A percentile compares a stretch with the other conserved stretches of the same genome.
Evolutionary conservation across 345 rosid species (phyloP).

Genomic region (Salix suchowensis): DNA sequence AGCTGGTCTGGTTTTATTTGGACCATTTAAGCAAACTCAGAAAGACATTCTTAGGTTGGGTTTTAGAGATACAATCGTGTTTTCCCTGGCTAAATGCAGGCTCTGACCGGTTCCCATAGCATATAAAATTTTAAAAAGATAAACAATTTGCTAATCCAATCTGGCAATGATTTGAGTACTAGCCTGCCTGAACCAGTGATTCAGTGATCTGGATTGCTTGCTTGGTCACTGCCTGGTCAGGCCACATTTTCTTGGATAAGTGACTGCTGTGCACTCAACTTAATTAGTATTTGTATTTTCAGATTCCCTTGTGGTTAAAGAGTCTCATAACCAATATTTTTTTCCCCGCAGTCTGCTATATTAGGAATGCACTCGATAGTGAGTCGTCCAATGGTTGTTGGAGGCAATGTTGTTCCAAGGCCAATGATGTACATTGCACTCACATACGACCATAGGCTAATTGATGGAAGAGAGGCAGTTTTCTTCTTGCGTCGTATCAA

Average conservation of each 20-base stretch:
- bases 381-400: slow-evolving; percentile 78
- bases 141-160: neutral
- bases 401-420: slow-evolving; percentile 52
- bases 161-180: neutral
- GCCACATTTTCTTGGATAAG: neutral
- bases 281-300: neutral
- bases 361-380: slow-evolving; percentile 84
- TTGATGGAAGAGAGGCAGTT: slow-evolving; percentile 89
- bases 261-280: neutral
- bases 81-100: neutral
- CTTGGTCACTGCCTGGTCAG: neutral
- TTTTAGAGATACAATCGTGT: neutral
- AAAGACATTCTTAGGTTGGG: too few relatives aligned
- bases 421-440: slow-evolving; percentile 87
- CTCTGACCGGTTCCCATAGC: neutral
- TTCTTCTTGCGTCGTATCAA: slow-evolving; percentile 78
- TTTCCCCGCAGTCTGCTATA: slow-evolving; percentile 59
- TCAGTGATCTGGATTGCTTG: neutral
- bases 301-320: neutral
- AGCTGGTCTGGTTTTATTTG: neutral
- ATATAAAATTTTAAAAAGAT: too few relatives aligned
- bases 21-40: neutral
- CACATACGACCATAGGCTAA: slow-evolving; percentile 76
- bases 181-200: neutral
- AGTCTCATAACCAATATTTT: neutral